Base-by-base conservation (phyloP, 306 rosid species). In the Rubus idaeus region DNA sequence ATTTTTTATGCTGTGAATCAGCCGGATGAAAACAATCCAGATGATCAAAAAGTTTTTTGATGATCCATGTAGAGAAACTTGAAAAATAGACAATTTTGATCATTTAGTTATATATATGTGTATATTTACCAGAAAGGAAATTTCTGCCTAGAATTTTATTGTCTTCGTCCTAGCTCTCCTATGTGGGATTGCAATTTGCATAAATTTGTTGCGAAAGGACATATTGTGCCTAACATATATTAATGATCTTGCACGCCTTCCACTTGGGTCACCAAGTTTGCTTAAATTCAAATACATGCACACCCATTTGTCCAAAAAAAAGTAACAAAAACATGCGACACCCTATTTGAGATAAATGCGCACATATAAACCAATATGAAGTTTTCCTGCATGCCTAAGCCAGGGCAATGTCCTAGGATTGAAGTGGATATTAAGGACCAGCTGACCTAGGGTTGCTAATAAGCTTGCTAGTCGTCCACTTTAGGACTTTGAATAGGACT, bases 231-330 rank as follows among this genome's bases (percentile, higher is more conserved):
- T 55, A 23, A 8, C 10, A 23, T 1, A 23, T 23, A 58, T 11
- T 10, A 57, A 9, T 0, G 68, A 62, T 6, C 42, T 35, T 62
- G 68, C 67, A 77, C 90, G 90, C 89, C 90, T 83, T 84, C 91
- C 96, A 89, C 90, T 87, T 77, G 69, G n/a, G 30, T 40, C 49
- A 65, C 70, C 17, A 40, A 30, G 42, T 21, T 21, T 30, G 10
- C 42, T 35, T 35, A 13, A 60, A 13, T 30, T n/a, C 68, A 62
- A 3, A 60, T 12, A 51, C 35, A 30, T 30, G 35, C 35, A 45
- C 49, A 7, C 49, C 49, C 49, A 45, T 45, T 45, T 30, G 35
- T 30, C 35, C 35, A 30, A 30, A 30, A 30, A 30, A 30, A 30
- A 30, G 2, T 23, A 11, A 7, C 11, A 45, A 45, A 45, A 3